A percentile compares a stretch with the other conserved stretches of the same genome.
These are phyloP conservation scores for Botrytis galanthina DNA, from an alignment of 2,329 filamentous ascomycete genomes.

Conservation along the genomic window DNA sequence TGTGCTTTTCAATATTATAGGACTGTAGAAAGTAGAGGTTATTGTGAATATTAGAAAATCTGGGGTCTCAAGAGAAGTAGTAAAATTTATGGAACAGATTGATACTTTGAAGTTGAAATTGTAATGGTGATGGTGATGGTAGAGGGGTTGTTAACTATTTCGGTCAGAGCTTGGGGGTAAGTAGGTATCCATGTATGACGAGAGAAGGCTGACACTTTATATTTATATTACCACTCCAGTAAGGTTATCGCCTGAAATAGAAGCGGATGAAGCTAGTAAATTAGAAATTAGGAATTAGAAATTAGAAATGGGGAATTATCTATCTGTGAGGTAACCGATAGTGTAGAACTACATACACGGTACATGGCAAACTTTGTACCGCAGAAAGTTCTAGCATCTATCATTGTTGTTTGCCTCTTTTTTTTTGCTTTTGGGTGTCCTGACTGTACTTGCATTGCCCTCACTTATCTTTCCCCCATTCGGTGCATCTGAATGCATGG, in stretches of 20 bases:
- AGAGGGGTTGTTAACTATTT: constrained; percentile 13
- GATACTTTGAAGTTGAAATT: background rate
- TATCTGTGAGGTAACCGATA: background rate
- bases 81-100: background rate
- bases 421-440: background rate
- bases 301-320: too few relatives aligned
- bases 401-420: background rate
- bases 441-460: background rate
- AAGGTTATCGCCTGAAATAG: background rate
- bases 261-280: background rate
- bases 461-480: background rate
- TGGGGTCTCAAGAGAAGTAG: background rate
- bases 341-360: background rate
- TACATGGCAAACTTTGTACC: constrained; percentile 2
- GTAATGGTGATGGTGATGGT: background rate
- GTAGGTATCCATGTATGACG: constrained; percentile 1
- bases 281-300: too few relatives aligned
- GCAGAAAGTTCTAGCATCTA: background rate
- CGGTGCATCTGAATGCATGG: background rate
- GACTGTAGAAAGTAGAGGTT: background rate
- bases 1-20: background rate
- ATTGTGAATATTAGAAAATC: background rate
- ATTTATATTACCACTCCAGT: background rate
- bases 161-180: background rate
- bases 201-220: background rate